Evolutionary conservation across 2,329 filamentous ascomycete genomes (phyloP), one percentile per base, ranked within the genome.

Genomic region (Daldinia sp.): DNA sequence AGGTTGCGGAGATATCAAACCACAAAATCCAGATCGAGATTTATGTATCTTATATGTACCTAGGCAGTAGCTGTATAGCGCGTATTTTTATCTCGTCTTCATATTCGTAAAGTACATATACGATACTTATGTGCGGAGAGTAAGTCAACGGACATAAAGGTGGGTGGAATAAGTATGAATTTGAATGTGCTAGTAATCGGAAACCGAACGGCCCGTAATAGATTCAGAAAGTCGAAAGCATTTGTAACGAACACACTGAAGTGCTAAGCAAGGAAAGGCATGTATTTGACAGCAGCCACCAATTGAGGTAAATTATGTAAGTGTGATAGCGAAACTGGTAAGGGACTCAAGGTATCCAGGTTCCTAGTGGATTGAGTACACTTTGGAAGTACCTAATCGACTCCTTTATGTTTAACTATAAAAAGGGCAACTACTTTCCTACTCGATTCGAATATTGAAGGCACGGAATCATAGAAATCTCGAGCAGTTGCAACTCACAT

Each of bases 1-100:
- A 60, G 20, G 12, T 54, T 41, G 30, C 55, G 62, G 62, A 65
- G 35, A 59, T 65, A 65, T 20, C 28, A 53, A 53, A 35, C 6
- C 18, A 15, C 30, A 53, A 35, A 20, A 35, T 53, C 28, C 28
- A 30, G 28, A 2, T 33, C 30, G 12, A 18, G 13, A n/a, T 13
- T 10, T 30, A 20, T 65, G 44, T 26, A 50, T 33, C n/a, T 12
- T 48, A n/a, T 6, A 26, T 28, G 44, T 23, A 23, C 20, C 20
- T 48, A 30, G 6, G 13, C 2, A 51, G 26, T 51, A 51, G 7
- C 5, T 26, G 4, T 10, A 26, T 48, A 5, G 15, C 44, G 23
- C 12, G 2, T 28, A 48, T 48, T 26, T 4, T 48, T 28, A n/a
- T 23, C 13, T 28, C 2, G 13, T 48, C 1, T 28, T 28, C 7